Base-by-base conservation (phyloP, 768 basidiomycete species). In the Suillus subluteus region DNA sequence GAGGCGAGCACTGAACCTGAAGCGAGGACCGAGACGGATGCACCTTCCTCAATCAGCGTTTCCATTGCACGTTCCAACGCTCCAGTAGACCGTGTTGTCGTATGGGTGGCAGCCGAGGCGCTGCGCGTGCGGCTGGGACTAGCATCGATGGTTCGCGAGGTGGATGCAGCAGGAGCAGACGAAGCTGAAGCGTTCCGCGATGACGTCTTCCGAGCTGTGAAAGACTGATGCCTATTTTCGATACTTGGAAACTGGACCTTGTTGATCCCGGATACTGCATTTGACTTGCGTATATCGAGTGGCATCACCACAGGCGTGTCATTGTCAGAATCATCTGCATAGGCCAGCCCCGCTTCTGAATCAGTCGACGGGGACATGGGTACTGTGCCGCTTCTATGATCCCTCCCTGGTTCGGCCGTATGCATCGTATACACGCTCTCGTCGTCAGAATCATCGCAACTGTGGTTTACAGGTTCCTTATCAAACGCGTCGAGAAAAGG, bases 401-500 rank as follows among this genome's bases (percentile, higher is more conserved):
- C 43, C 21, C 16, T 38, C 11, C 32, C 15, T 9, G 35, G 52
- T 63, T 76, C 76, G 21, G 62, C 50, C 13, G 75, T 71, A 64
- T 74, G 72, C 6, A 71, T 75, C 62, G 78, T 78, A 52, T 79
- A 79, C 54, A 77, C 73, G 44, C 77, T 79, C 46, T 74, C 78
- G 3, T 79, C 72, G 38, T 79, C 79, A 38, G 77, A 75, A 35
- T 73, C 77, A 23, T 61, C 26, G 21, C 59, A 18, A 30, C 26
- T 26, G 18, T 26, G 8, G 6, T 61, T 40, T 21, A 43, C 41
- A 61, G 41, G 58, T 3, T 59, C 75, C 32, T 50, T 41, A 62
- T 74, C 72, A 71, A 83, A 80, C 69, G 85, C 85, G 65, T 89
- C 87, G 68, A 90, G 84, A 74, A 90, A 85, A 11, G 86, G 84